Evolutionary conservation across 2,329 filamentous ascomycete species (phyloP).

Genomic region (Colletotrichum higginsianum): DNA sequence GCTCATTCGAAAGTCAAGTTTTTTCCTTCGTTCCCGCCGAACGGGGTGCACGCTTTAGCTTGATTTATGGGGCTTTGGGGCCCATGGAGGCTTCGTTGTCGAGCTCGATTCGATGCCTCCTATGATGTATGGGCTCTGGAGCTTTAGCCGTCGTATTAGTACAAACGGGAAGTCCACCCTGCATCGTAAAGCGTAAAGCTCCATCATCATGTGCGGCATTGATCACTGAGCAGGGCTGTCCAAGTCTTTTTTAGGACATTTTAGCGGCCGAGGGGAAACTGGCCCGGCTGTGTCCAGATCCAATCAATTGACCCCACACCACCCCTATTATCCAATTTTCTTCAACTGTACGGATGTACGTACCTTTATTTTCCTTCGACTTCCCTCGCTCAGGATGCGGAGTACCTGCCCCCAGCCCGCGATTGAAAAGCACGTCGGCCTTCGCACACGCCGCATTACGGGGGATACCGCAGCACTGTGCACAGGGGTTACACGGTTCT

Average conservation of each 20-base stretch:
- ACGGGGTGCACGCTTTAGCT: conserved; percentile 11
- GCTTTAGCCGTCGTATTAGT: background rate
- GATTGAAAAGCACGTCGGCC: background rate
- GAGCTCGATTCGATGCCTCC: background rate
- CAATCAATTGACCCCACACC: conserved; percentile 1
- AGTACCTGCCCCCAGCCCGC: background rate
- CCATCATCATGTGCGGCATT: conserved; percentile 16
- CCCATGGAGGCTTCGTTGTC: background rate
- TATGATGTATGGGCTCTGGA: background rate
- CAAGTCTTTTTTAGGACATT: conserved; percentile 37
- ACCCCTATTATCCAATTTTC: conserved; percentile 2
- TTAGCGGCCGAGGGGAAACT: conserved; percentile 26
- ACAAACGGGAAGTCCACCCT: background rate
- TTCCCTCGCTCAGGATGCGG: too few relatives aligned
- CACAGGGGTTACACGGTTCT: too few relatives aligned
- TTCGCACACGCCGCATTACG: background rate
- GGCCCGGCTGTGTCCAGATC: conserved; percentile 27
- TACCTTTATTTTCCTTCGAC: background rate
- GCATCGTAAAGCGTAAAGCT: background rate
- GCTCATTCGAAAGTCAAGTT: background rate
- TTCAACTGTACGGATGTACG: background rate
- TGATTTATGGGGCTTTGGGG: conserved; percentile 9
- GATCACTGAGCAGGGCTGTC: conserved; percentile 8
- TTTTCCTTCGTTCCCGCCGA: conserved; percentile 28
- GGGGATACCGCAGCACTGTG: background rate